Evolutionary conservation across 805 yeast genomes (phyloP), one percentile per base, ranked within the genome.

Genomic region (Suhomyces kilbournensis): DNA sequence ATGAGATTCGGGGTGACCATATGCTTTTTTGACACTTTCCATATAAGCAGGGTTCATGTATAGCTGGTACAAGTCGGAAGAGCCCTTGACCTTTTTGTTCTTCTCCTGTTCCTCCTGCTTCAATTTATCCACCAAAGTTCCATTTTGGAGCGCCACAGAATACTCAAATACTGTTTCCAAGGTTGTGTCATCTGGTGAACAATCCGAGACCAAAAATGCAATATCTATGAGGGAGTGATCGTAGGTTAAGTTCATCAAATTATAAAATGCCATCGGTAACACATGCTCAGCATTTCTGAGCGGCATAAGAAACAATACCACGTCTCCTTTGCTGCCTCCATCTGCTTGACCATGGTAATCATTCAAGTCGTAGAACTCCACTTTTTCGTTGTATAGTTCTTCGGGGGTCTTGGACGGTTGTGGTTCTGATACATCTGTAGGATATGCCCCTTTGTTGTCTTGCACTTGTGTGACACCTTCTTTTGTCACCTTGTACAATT

Each of bases 181-280:
- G 1, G 94, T 88, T 23, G 74, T 74, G 61, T 88, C 94, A 25
- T 70, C 74, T n/a, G 75, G 75, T 1, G 91, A 82, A 62, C 94
- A 88, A 69, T 88, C 96, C 55, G 90, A 83, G 2, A 88, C 92
- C 62, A 88, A 73, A 62, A 88, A 88, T 15, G 91, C 92, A 54
- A 88, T 75, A 69, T 90, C 96, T 50, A 90, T 85, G 56, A 88
- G 71, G 22, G 81, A 78, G 65, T 90, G 97, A 51, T 88, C 90
- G 65, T 90, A 90, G 1, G 96, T 88, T 69, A 90, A 73, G 67
- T 90, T 89, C 93, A 87, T 88, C 69, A 90, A 72, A 69, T 90
- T 88, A 62, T 85, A 85, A 71, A 90, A 89, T 78, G 91, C 90
- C 75, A 89, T 75, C 10, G 94, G 91, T 55, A 90, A 70, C 19